These are phyloP conservation scores for Ophiosphaerella narmari DNA, from an alignment of 2,329 filamentous ascomycete species.

Conservation along the genomic window DNA sequence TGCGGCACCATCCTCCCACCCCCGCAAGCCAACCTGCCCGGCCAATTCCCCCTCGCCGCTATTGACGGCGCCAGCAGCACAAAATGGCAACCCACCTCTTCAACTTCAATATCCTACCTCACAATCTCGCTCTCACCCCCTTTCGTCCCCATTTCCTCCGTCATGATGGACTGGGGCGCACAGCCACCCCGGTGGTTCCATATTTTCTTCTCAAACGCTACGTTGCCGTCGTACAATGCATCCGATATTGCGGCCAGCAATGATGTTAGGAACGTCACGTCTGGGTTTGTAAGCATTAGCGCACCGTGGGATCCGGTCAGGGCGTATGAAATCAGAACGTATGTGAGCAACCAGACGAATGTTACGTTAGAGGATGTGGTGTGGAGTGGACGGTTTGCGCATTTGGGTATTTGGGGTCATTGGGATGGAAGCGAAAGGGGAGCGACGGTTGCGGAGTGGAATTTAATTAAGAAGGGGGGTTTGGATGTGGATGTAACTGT, in stretches of 20 bases:
- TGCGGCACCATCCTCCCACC: conserved; percentile 58
- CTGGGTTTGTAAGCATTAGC: conserved; percentile 45
- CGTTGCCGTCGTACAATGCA: conserved; percentile 26
- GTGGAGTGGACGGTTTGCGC: conserved; percentile 52
- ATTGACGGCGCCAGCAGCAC: conserved; percentile 70
- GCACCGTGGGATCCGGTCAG: conserved; percentile 47
- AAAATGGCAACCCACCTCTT: conserved; percentile 65
- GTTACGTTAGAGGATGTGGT: conserved; percentile 45
- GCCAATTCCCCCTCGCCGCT: conserved; percentile 71
- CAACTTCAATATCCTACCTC: conserved; percentile 58
- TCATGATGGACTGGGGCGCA: conserved; percentile 66
- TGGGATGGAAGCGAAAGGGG: conserved; percentile 46
- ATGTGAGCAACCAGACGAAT: conserved; percentile 53
- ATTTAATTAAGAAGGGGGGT: conserved; percentile 32
- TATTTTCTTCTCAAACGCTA: conserved; percentile 60
- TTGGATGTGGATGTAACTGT: neutral
- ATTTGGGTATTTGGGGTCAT: conserved; percentile 56
- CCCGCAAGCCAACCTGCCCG: conserved; percentile 55
- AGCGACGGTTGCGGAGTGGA: conserved; percentile 60
- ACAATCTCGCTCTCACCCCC: conserved; percentile 57
- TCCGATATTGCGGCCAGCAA: conserved; percentile 3
- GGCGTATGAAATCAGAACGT: conserved; percentile 45
- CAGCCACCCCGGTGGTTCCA: conserved; percentile 59
- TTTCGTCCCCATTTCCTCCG: conserved; percentile 51
- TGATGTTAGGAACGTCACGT: conserved; percentile 22